Base-by-base conservation (phyloP, 1,139 yeast genomes). In the Candida neerlandica region DNA sequence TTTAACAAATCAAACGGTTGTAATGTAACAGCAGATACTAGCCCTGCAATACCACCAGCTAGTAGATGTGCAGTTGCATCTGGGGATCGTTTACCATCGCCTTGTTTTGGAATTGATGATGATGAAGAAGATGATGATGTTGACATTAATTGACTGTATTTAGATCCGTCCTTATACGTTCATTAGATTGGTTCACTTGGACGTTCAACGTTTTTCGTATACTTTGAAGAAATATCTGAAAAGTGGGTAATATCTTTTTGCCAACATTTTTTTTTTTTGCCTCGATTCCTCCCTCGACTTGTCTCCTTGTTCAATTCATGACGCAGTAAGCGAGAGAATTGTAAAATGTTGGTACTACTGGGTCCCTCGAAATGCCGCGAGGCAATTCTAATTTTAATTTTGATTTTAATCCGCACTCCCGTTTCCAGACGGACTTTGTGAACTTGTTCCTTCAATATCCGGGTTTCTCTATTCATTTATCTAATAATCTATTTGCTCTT, bases 1-100 rank as follows among this genome's bases (percentile, higher is more conserved):
- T 94, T 94, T 48, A 94, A 70, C 45, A 94, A 75, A 67, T 94
- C 99, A 50, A 94, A 78, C 1, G 99, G 99, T 65, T 94, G 99
- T 38, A 94, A 77, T 1, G 82, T 75, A 6, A 89, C 81, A 0
- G 97, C 85, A 2, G 97, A 87, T 0, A 92, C 78, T 51, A 95
- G 69, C 0, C 99, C 99, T 1, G 97, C 96, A 10, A 81, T 62
- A 51, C 89, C 94, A 0, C 99, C 99, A 4, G 98, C 89, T 11
- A 82, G 62, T 12, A 91, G 67, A 67, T 91, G 97, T 1, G 68
- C 58, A 11, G 51, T 46, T 5, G 64, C 57, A 45, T 57, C 55
- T 23, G 64, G 62, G 30, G 53, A 46, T 47, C 45, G 32, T 34
- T 26, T 29, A 3, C 9, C 40, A 19, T 26, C 38, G 33, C 33